A percentile compares a stretch with the other conserved stretches of the same genome.
phyloP scores from a whole-genome alignment of 1,139 yeast species.

The Taphrina deformans region DNA sequence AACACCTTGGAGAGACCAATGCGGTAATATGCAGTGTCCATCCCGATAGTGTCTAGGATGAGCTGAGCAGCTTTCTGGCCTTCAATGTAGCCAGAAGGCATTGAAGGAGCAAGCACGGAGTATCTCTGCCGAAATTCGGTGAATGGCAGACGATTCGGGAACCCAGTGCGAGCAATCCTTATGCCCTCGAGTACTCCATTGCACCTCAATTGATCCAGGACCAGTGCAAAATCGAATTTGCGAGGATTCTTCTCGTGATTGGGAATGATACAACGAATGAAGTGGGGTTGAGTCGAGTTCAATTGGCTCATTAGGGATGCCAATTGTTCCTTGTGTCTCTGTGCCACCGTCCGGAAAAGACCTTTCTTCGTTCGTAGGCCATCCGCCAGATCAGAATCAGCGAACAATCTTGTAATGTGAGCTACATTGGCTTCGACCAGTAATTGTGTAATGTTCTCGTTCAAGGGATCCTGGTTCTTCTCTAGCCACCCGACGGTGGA shows the following conservation, averaged over 20 bases:
- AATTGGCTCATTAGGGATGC: conserved; percentile 69
- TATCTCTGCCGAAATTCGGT: conserved; percentile 77
- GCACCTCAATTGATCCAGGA: conserved; percentile 85
- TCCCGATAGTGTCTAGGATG: conserved; percentile 59
- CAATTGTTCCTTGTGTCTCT: conserved; percentile 72
- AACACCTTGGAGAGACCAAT: conserved; percentile 86
- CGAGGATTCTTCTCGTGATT: conserved; percentile 72
- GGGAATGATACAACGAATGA: conserved; percentile 93
- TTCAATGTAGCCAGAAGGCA: conserved; percentile 47
- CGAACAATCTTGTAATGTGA: conserved; percentile 55
- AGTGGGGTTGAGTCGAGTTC: conserved; percentile 85
- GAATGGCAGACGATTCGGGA: conserved; percentile 86
- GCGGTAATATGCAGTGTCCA: conserved; percentile 68
- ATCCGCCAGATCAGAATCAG: conserved; percentile 36
- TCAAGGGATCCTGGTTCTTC: conserved; percentile 91
- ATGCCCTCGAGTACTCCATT: conserved; percentile 98
- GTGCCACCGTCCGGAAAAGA: conserved; percentile 77
- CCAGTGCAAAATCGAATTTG: conserved; percentile 70
- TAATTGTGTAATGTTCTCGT: conserved; percentile 65
- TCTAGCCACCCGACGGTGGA: conserved; percentile 90
- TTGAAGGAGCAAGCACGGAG: conserved; percentile 57
- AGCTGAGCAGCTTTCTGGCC: conserved; percentile 67
- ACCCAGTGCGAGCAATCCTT: conserved; percentile 94
- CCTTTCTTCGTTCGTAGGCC: conserved; percentile 47
- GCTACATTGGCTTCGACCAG: conserved; percentile 59